These are phyloP conservation scores for Gynochthodes officinalis DNA, from an alignment of 257 asterid genomes.

Conservation along the genomic window DNA sequence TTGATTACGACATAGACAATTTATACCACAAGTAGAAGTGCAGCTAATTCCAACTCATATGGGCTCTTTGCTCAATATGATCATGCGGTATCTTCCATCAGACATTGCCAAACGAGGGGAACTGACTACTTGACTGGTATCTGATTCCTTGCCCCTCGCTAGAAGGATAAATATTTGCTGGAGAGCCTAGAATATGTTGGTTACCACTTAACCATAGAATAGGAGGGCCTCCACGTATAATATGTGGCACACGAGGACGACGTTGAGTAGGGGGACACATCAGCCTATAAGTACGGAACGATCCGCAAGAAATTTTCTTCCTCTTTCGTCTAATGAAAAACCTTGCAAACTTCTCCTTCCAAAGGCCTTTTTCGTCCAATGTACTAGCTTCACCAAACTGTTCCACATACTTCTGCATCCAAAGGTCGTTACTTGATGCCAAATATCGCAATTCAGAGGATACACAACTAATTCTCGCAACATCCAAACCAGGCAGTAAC, in stretches of 20 bases:
- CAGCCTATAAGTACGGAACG: background rate
- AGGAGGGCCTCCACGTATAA: slow-evolving; percentile 37
- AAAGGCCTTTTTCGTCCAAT: slow-evolving; percentile 31
- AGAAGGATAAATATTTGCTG: slow-evolving; percentile 10
- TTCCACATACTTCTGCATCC: slow-evolving; percentile 61
- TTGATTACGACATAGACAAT: background rate
- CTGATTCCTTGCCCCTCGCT: background rate
- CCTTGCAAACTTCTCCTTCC: slow-evolving; percentile 61
- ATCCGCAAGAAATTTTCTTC: slow-evolving; percentile 19
- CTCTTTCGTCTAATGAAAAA: slow-evolving; percentile 33
- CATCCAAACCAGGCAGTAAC: slow-evolving; percentile 55
- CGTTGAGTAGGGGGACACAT: slow-evolving; percentile 19
- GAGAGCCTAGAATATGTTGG: no score
- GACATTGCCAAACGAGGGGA: slow-evolving; percentile 39
- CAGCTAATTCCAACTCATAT: background rate
- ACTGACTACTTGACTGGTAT: slow-evolving; percentile 15
- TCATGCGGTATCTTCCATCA: slow-evolving; percentile 2
- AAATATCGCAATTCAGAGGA: slow-evolving; percentile 59
- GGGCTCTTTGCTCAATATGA: background rate
- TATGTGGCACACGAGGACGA: slow-evolving; percentile 34
- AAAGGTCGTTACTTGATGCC: slow-evolving; percentile 65
- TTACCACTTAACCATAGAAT: background rate
- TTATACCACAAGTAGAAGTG: background rate
- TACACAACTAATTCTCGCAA: slow-evolving; percentile 58
- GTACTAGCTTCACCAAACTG: slow-evolving; percentile 35